Percentiles rank a stretch among this genome's conserved stretches.
phyloP scores from a whole-genome alignment of 352 stramenopile species.

The Globisporangium mamillatum region DNA sequence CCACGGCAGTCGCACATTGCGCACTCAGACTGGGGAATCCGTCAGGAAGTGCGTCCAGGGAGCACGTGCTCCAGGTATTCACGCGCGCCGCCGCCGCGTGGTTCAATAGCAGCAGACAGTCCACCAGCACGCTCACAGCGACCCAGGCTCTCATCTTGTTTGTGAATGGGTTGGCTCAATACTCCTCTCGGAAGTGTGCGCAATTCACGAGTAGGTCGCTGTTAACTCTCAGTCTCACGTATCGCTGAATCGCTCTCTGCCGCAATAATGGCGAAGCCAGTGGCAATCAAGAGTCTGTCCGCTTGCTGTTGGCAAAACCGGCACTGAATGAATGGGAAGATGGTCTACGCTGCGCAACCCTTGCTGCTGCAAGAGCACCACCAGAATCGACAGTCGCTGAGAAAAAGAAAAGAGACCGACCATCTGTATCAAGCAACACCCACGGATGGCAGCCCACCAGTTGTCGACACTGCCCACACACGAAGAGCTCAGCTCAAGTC shows the following conservation, averaged over 20 bases:
- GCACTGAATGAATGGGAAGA: not conserved
- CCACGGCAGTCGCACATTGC: slow-evolving; percentile 35
- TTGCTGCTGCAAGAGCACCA: slow-evolving; percentile 2
- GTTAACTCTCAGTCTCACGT: not conserved
- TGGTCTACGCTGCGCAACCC: not conserved
- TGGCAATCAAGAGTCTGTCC: not conserved
- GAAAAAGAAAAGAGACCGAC: slow-evolving; percentile 5
- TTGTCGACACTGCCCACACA: not conserved
- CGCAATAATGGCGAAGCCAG: not conserved
- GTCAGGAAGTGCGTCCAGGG: slow-evolving; percentile 25
- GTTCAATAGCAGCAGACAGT: not conserved
- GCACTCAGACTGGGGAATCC: slow-evolving; percentile 25
- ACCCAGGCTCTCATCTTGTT: slow-evolving; percentile 2
- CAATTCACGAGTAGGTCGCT: not conserved
- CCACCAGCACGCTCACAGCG: not conserved
- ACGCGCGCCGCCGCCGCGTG: slow-evolving; percentile 10
- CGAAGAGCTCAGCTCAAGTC: not conserved
- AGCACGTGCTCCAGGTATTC: slow-evolving; percentile 33
- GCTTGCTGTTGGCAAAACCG: no score
- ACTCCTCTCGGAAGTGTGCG: not conserved
- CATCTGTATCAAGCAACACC: not conserved
- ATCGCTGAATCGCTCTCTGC: not conserved
- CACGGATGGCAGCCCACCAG: not conserved
- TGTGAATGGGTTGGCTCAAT: no score
- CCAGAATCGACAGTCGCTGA: slow-evolving; percentile 12